Base-by-base conservation (phyloP, 331 rosid genomes). In the Erythrophleum ivorense region DNA sequence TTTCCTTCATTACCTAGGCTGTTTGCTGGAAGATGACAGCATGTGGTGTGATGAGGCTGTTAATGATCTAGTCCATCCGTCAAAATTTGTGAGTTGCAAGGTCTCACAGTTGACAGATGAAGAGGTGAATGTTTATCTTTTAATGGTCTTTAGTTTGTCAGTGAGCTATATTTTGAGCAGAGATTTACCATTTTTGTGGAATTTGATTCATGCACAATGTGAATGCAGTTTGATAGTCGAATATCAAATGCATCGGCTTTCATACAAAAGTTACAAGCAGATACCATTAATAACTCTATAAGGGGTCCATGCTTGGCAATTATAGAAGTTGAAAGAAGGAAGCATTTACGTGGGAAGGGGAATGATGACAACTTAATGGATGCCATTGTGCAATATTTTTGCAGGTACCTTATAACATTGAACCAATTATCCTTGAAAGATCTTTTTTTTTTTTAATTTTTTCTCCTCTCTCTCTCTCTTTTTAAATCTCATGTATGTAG, bases 291-390 rank as follows among this genome's bases (percentile, higher is more conserved):
- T 80, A 76, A 81, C 78, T 79, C 78, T 34, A 15, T 87, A 87
- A 92, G 99, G 86, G 72, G 97, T 84, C 97, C 98, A 11, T 92
- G 76, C 89, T 84, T 91, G 84, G 99, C 98, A 79, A 78, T 71
- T 84, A 91, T 96, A 63, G 99, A 96, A 90, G 82, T 96, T 86
- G 99, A 94, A 86, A 88, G 98, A 89, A 90, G 92, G 84, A 91
- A 84, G 86, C 91, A 86, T 85, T 72, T 94, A 67, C 82, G 85
- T 33, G 93, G 95, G 52, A 90, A 87, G 86, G 93, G 89, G 62
- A 85, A 91, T 69, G 92, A 83, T 49, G 90, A 78, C 46, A 86
- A 81, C 80, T 80, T 92, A 58, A 88, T 94, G 88, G 95, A 86
- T 80, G 87, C 75, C 78, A 80, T 96, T 79, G 80, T 85, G 79